These are phyloP conservation scores for Ganoderma leucocontextum DNA, from an alignment of 1,284 basidiomycete genomes.

Conservation along the genomic window DNA sequence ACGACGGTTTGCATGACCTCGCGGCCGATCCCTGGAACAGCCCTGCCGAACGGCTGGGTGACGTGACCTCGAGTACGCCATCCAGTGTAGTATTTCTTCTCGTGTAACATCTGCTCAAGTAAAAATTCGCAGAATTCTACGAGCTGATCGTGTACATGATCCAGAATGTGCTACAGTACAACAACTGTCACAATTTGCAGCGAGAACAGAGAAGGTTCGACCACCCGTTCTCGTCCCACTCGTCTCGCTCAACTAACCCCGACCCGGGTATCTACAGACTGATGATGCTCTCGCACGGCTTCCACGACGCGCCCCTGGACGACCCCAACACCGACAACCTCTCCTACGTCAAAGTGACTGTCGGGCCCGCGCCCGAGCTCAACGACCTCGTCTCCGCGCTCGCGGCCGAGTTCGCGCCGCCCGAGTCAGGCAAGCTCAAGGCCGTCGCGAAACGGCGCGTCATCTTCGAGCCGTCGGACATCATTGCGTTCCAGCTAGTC, in stretches of 20 bases:
- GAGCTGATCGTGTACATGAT: slow-evolving; percentile 44
- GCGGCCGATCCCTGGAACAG: slow-evolving; percentile 45
- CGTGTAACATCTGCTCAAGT: not conserved
- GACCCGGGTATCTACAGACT: slow-evolving; percentile 40
- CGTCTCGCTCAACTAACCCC: not conserved
- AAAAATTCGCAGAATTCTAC: slow-evolving; percentile 46
- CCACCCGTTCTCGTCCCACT: not conserved
- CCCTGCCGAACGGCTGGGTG: slow-evolving; percentile 47
- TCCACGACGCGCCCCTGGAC: slow-evolving; percentile 42
- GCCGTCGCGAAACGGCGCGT: slow-evolving; percentile 48
- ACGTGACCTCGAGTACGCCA: slow-evolving; percentile 48
- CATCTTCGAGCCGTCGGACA: slow-evolving; percentile 66
- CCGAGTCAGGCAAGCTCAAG: slow-evolving; percentile 24
- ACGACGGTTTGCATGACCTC: slow-evolving; percentile 47
- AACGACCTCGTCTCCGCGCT: slow-evolving; percentile 70
- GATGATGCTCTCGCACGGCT: slow-evolving; percentile 52
- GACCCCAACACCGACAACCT: slow-evolving; percentile 44
- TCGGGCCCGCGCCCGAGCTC: slow-evolving; percentile 45
- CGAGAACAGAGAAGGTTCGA: slow-evolving; percentile 40
- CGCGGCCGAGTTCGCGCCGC: slow-evolving; percentile 53
- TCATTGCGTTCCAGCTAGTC: slow-evolving; percentile 65
- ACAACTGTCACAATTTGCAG: slow-evolving; percentile 24
- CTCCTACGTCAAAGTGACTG: slow-evolving; percentile 50
- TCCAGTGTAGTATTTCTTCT: not conserved
- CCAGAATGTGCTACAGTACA: slow-evolving; percentile 40